Evolutionary conservation across 2,329 filamentous ascomycete species (phyloP), one percentile per base, ranked within the genome.

Genomic region (Knufia petricola): DNA sequence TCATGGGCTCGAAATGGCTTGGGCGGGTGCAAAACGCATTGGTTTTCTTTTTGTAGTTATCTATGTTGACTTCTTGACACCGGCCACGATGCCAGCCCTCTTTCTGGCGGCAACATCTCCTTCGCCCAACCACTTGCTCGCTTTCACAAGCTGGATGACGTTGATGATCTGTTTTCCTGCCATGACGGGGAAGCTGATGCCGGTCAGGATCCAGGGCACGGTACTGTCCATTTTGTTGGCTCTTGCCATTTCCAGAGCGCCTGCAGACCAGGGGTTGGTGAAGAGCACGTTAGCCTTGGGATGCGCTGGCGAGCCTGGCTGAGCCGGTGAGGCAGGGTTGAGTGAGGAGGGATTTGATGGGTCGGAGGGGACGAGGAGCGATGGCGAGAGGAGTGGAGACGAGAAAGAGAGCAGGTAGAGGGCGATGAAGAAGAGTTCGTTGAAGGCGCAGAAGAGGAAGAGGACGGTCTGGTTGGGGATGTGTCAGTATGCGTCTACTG

Each of bases 381-480:
- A 87, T 1, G 92, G 90, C 1, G 87, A 92, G 48, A 96, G 79
- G 31, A 82, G 78, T 1, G 90, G 90, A 50, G 87, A 94, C 50
- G 86, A 94, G 75, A 98, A 98, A 60, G 89, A 95, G 51, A 98
- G 83, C 47, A 98, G 84, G 72, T 98, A 98, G 53, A 98, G 81
- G 24, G 87, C 89, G 64, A 98, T 95, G 76, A 98, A 98, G 77
- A 95, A 98, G 56, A 89, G 71, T 69, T 98, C 92, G 67, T 98
- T 98, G 57, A 94, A 71, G 50, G 80, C 76, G 73, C 92, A 98
- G 69, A 87, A 86, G 53, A 87, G 69, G 71, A 98, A 98, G 36
- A 98, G 77, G 39, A 98, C 89, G 48, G 75, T 84, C 90, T 95
- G 51, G 7, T 40, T 15, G 8, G 17, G 10, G 21, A 28, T 4